Percentiles rank a stretch among this genome's conserved stretches.
These are phyloP conservation scores for Marasmius oreades DNA, from an alignment of 1,284 basidiomycete genomes.

Conservation along the genomic window DNA sequence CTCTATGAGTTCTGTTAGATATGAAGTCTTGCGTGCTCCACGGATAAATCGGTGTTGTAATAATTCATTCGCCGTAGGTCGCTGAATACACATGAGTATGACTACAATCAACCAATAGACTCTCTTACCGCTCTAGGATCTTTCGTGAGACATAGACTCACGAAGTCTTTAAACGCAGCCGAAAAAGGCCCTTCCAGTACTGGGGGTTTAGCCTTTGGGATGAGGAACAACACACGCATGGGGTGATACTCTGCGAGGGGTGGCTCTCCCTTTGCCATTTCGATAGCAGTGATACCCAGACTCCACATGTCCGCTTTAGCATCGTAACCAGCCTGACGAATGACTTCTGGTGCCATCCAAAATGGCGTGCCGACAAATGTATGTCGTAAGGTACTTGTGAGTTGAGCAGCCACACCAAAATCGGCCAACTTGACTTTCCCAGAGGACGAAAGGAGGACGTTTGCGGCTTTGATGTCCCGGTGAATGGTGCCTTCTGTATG, in stretches of 20 bases:
- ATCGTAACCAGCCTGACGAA: conserved; percentile 96
- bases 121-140: conserved; percentile 71
- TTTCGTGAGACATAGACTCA: conserved; percentile 89
- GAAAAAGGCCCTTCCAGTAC: conserved; percentile 85
- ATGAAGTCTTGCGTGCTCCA: conserved; percentile 75
- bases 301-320: conserved; percentile 97
- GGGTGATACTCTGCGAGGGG: conserved; percentile 93
- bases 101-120: conserved; percentile 1
- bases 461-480: conserved; percentile 98
- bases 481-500: conserved; percentile 96
- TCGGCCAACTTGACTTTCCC: conserved; percentile 97
- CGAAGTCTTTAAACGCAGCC: conserved; percentile 89
- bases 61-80: conserved; percentile 88
- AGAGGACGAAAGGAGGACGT: conserved; percentile 85
- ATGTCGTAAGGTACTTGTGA: conserved; percentile 84
- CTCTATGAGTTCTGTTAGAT: conserved; percentile 85
- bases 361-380: conserved; percentile 96
- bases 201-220: conserved; percentile 95
- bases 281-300: conserved; percentile 93
- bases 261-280: conserved; percentile 94
- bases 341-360: conserved; percentile 98
- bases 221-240: conserved; percentile 93
- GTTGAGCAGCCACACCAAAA: conserved; percentile 93
- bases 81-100: conserved; percentile 39
- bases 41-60: conserved; percentile 92